Evolutionary conservation across 371 early-diverging fungal species (phyloP).

Genomic region (Catenaria anguillulae): DNA sequence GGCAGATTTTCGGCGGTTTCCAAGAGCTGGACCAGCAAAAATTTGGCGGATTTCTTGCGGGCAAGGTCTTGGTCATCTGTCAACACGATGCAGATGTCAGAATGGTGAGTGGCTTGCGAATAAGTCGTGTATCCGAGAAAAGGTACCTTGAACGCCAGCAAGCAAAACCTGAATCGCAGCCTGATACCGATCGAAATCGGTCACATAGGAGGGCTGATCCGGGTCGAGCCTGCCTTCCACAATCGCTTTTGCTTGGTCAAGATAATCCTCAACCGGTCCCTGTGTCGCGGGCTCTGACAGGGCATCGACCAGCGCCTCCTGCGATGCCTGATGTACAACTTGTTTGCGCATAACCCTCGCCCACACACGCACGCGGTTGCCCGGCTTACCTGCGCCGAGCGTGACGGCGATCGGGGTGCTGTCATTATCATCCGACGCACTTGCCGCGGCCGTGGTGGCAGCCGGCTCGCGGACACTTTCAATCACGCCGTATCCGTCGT

Average conservation of each 20-base stretch:
- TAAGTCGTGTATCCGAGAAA: too few species aligned
- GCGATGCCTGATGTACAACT: neutral
- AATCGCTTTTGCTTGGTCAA: neutral
- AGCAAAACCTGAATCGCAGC: conserved; percentile 43
- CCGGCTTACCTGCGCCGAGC: neutral
- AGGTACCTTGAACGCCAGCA: conserved; percentile 44
- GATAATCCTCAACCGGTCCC: too few species aligned
- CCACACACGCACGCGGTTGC: neutral
- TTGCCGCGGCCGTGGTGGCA: too few species aligned
- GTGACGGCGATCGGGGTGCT: too few species aligned
- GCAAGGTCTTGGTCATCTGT: neutral
- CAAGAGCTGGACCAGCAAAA: neutral
- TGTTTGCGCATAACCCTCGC: neutral
- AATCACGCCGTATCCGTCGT: too few species aligned
- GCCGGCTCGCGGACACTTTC: too few species aligned
- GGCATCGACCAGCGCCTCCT: neutral
- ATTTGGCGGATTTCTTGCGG: neutral
- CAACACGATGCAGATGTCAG: too few species aligned
- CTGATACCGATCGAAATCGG: conserved; percentile 28
- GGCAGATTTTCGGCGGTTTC: neutral
- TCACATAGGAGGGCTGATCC: too few species aligned
- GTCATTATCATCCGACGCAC: too few species aligned
- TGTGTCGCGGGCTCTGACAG: neutral
- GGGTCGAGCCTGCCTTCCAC: too few species aligned
- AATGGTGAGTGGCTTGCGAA: too few species aligned